A percentile compares a stretch with the other conserved stretches of the same genome.
Conservation (phyloP, 148 eudicot genomes). For the Suaeda aralocaspica region DNA sequence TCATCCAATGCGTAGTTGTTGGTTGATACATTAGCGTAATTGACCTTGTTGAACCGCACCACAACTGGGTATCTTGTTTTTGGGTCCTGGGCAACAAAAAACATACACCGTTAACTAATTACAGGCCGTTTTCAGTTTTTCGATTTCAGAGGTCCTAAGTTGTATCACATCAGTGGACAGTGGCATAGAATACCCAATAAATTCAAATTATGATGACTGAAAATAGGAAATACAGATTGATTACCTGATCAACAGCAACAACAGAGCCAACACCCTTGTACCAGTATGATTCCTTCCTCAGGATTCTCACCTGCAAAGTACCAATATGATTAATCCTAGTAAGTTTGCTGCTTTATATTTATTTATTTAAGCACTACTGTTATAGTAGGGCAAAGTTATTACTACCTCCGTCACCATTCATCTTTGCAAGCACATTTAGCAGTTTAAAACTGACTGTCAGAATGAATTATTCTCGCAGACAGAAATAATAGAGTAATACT, state of each 20-base stretch:
- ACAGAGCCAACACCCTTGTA: conserved; percentile 88
- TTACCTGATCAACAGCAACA: conserved; percentile 95
- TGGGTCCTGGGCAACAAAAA: conserved; percentile 52
- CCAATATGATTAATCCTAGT: neutral
- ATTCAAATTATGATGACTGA: too few relatives aligned
- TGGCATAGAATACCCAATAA: too few relatives aligned
- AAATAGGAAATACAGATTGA: neutral
- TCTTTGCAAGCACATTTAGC: too few relatives aligned
- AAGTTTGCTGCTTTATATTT: neutral
- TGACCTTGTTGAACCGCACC: conserved; percentile 92
- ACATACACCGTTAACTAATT: too few relatives aligned
- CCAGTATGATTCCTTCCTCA: conserved; percentile 97
- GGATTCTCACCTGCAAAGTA: conserved; percentile 67
- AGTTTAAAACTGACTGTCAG: too few relatives aligned
- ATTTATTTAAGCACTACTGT: neutral
- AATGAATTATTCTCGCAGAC: too few relatives aligned
- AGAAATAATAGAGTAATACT: too few relatives aligned
- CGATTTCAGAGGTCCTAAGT: too few relatives aligned
- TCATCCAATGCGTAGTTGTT: conserved; percentile 98
- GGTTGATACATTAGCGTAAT: conserved; percentile 86
- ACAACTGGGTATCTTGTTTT: conserved; percentile 88
- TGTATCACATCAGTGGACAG: too few relatives aligned
- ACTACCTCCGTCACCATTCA: neutral
- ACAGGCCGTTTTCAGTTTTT: too few relatives aligned
- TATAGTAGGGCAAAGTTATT: neutral